Percentiles rank a stretch among this genome's conserved stretches.
phyloP scores from a whole-genome alignment of 2,329 filamentous ascomycete genomes.

The Aquanectria penicillioides region DNA sequence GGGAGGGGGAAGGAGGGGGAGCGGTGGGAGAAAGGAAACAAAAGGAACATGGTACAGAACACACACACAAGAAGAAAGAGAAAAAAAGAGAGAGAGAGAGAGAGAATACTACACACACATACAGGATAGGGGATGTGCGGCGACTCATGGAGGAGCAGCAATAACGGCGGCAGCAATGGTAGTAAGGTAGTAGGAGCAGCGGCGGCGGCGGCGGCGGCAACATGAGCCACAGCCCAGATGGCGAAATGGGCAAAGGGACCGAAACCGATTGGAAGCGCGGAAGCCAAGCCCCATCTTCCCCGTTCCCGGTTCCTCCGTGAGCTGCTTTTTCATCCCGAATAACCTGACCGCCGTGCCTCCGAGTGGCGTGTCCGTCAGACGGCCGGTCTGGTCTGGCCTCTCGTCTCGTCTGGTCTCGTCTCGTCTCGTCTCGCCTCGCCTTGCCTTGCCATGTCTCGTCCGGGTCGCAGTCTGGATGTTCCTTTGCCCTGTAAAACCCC shows the following conservation, averaged over 20 bases:
- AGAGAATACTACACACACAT: too few relatives aligned
- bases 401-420: conserved; percentile 9
- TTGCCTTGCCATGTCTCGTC: too few relatives aligned
- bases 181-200: background rate
- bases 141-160: background rate
- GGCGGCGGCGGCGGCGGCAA: too few relatives aligned
- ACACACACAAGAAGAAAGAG: background rate
- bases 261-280: conserved; percentile 14
- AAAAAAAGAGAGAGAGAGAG: background rate
- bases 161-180: too few relatives aligned
- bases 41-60: background rate
- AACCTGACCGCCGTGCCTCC: conserved; percentile 30
- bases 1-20: too few relatives aligned
- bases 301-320: conserved; percentile 33
- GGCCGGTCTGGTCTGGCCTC: background rate
- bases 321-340: conserved; percentile 35
- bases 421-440: background rate
- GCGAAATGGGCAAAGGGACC: background rate
- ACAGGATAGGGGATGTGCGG: background rate
- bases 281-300: conserved; percentile 19
- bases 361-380: conserved; percentile 37
- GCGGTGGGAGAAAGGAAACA: too few relatives aligned
- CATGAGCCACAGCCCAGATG: too few relatives aligned
- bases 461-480: too few relatives aligned
- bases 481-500: too few relatives aligned